Evolutionary conservation across 768 basidiomycete species (phyloP).

Genomic region (Pulveroboletus sp.): DNA sequence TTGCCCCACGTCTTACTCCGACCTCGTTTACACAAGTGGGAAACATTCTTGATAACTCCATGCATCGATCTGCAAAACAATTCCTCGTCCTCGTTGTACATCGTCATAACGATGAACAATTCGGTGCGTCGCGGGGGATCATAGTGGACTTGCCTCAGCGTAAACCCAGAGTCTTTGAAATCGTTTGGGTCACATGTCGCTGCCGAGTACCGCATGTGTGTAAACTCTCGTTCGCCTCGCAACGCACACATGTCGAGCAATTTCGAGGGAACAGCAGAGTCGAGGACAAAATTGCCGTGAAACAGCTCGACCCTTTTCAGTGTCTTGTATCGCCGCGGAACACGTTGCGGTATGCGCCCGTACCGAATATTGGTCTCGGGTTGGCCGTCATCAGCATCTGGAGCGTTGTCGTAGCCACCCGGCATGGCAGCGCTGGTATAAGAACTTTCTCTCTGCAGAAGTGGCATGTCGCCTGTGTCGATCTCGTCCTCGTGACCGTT

Average conservation of each 20-base stretch:
- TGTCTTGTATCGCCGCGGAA: conserved; percentile 87
- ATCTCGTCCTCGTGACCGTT: conserved; percentile 40
- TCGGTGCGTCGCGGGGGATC: conserved; percentile 89
- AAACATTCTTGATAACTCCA: conserved; percentile 92
- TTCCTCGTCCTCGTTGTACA: conserved; percentile 94
- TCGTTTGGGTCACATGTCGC: conserved; percentile 96
- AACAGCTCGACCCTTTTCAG: conserved; percentile 91
- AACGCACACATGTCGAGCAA: conserved; percentile 77
- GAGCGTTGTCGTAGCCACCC: conserved; percentile 38
- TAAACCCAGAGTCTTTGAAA: conserved; percentile 78
- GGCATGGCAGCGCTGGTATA: conserved; percentile 36
- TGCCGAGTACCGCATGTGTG: conserved; percentile 93
- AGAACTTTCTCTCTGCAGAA: conserved; percentile 44
- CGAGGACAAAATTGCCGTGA: conserved; percentile 90
- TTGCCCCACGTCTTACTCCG: conserved; percentile 94
- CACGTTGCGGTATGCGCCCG: conserved; percentile 86
- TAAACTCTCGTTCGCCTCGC: conserved; percentile 83
- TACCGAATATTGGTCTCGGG: conserved; percentile 70
- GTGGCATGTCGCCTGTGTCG: conserved; percentile 64
- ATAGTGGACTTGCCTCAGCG: conserved; percentile 85
- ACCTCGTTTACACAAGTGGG: conserved; percentile 80
- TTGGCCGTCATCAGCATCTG: conserved; percentile 28
- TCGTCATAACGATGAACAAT: conserved; percentile 95
- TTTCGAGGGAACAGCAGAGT: conserved; percentile 87
- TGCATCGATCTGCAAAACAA: conserved; percentile 93